Percentiles rank a stretch among this genome's conserved stretches.
phyloP scores from a whole-genome alignment of 345 rosid species.

The Populus simonii region DNA sequence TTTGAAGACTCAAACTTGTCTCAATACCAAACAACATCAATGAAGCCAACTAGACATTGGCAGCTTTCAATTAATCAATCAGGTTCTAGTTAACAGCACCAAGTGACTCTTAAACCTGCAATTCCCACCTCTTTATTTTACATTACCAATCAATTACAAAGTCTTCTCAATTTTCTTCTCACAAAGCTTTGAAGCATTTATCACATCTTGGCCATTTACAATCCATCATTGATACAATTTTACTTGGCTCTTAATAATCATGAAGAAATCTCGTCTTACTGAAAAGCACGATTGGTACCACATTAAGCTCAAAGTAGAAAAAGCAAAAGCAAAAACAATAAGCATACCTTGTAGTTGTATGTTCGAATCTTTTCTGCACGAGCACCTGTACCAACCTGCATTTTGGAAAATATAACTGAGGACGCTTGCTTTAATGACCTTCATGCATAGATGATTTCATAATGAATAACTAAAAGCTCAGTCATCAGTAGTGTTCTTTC shows the following conservation, averaged over 20 bases:
- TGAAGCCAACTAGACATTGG: not conserved
- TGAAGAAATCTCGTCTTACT: not conserved
- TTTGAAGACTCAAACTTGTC: not conserved
- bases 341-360: slow-evolving; percentile 76
- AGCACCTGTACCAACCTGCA: slow-evolving; percentile 92
- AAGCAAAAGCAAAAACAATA: not conserved
- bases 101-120: not conserved
- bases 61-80: not conserved
- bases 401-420: slow-evolving; percentile 4
- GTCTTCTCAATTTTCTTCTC: no score
- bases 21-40: not conserved
- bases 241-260: not conserved
- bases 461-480: not conserved
- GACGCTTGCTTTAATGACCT: not conserved
- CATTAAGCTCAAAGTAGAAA: not conserved
- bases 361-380: slow-evolving; percentile 96
- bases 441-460: not conserved
- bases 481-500: not conserved
- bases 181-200: not conserved
- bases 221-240: not conserved
- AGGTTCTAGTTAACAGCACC: not conserved
- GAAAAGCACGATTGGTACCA: not conserved
- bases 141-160: no score
- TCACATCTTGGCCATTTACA: not conserved
- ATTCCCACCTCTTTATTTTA: not conserved